Conservation (phyloP, 768 basidiomycete genomes). For the Exidia glandulosa region DNA sequence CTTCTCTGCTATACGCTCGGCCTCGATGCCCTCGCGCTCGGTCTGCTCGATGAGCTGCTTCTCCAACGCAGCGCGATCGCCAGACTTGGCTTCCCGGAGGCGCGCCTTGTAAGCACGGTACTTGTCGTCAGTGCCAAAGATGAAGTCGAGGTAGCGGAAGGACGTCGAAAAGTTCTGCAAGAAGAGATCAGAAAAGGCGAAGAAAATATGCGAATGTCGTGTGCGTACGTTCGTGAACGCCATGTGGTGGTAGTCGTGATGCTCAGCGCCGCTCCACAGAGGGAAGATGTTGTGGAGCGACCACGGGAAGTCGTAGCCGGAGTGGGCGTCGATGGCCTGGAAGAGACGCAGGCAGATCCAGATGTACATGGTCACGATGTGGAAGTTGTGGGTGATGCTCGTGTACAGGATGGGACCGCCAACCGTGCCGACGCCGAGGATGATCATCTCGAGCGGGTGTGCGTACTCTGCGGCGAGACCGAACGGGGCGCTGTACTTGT, state of each 20-base stretch:
- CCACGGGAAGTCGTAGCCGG: slow-evolving; percentile 98
- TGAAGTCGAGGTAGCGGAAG: slow-evolving; percentile 67
- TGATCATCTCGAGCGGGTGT: slow-evolving; percentile 92
- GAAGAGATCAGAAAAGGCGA: slow-evolving; percentile 4
- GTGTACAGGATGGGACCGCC: slow-evolving; percentile 81
- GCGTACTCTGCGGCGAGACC: slow-evolving; percentile 97
- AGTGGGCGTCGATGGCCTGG: slow-evolving; percentile 89
- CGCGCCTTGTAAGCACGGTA: slow-evolving; percentile 72
- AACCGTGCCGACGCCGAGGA: slow-evolving; percentile 87
- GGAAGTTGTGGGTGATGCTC: slow-evolving; percentile 62
- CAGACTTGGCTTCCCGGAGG: slow-evolving; percentile 42
- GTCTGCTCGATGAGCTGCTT: slow-evolving; percentile 54
- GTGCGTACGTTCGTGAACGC: slow-evolving; percentile 56
- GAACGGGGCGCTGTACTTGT: slow-evolving; percentile 94
- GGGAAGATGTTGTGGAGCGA: slow-evolving; percentile 84
- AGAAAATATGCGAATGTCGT: background rate
- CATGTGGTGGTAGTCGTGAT: slow-evolving; percentile 99
- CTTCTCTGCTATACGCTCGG: slow-evolving; percentile 42
- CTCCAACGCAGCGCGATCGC: slow-evolving; percentile 43
- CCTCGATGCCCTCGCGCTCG: slow-evolving; percentile 59
- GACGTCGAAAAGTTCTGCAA: slow-evolving; percentile 72
- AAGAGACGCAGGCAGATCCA: slow-evolving; percentile 92
- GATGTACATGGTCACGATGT: slow-evolving; percentile 85
- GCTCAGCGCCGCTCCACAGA: slow-evolving; percentile 96
- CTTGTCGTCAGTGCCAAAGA: slow-evolving; percentile 51